phyloP scores from a whole-genome alignment of 768 basidiomycete species.

The Filobasidium floriforme region DNA sequence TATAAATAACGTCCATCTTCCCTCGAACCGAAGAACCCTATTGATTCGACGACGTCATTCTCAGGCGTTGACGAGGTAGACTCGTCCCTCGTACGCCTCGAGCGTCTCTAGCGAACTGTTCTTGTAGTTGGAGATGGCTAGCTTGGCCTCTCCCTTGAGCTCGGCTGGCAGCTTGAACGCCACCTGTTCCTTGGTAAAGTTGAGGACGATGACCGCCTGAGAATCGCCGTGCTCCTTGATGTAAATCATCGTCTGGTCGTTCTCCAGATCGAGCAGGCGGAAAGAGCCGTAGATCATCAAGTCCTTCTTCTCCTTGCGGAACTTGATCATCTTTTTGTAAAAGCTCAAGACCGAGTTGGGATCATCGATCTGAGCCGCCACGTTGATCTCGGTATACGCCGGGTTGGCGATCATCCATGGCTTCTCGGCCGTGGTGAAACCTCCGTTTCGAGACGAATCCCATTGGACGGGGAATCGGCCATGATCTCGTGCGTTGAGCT shows the following conservation, averaged over 20 bases:
- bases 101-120: conserved; percentile 7
- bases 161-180: conserved; percentile 7
- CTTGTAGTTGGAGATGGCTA: conserved; percentile 11
- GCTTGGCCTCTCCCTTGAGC: conserved; percentile 17
- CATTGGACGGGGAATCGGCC: conserved; percentile 51
- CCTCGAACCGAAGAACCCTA: too few relatives aligned
- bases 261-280: conserved; percentile 48
- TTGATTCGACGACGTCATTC: too few relatives aligned
- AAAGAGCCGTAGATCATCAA: conserved; percentile 60
- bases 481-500: conserved; percentile 63
- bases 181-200: conserved; percentile 30
- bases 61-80: conserved; percentile 17
- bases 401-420: conserved; percentile 74
- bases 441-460: conserved; percentile 53
- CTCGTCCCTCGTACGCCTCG: conserved; percentile 14
- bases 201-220: conserved; percentile 40
- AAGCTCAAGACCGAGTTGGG: conserved; percentile 55
- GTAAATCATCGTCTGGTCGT: conserved; percentile 56
- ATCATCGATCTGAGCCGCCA: conserved; percentile 51
- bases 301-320: conserved; percentile 55
- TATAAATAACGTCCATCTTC: too few relatives aligned
- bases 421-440: conserved; percentile 54
- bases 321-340: conserved; percentile 54
- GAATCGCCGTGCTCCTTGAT: conserved; percentile 28
- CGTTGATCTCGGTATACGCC: conserved; percentile 59